Evolutionary conservation across 768 basidiomycete species (phyloP), one percentile per base, ranked within the genome.

Genomic region (Boletus huronensis): DNA sequence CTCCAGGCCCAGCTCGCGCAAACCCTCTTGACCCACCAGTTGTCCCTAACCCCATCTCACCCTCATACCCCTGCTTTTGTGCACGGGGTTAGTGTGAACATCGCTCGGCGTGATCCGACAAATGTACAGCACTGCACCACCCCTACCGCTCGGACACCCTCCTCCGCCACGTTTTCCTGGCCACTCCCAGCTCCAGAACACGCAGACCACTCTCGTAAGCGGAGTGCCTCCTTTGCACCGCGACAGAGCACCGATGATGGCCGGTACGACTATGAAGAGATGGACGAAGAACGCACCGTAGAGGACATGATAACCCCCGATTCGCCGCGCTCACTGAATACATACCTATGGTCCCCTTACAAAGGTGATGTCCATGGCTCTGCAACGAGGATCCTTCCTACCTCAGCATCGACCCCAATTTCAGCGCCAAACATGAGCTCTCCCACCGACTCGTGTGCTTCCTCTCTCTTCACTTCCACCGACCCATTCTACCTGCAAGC

Each of bases 401-500:
- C 68, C 14, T 48, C 72, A 39, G 32, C 58, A 10, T 45, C 60
- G 8, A 55, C 52, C 14, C 48, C 65, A 31, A 52, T 58, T 19
- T 49, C 58, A 1, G 26, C 52, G 6, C 55, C 65, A 9, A 51
- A 44, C 53, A 53, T 52, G 44, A 54, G 16, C 52, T 55, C 63
- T 39, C 61, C 72, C 50, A 48, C 62, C 34, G 70, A 70, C 25
- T 25, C 64, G 1, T 60, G 44, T 49, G 0, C 58, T 25, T 34
- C 70, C 49, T 75, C 75, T 34, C 58, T 67, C 31, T 79, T 79
- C 62, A 66, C 76, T 1, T 73, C 76, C 48, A 75, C 78, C 11
- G 79, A 80, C 57, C 79, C 78, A n/a, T 79, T 79, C 64, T 79
- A 76, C 59, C 59, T 78, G 54, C 76, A 79, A 21, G 72, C 72